These are phyloP conservation scores for Allomyces javanicus DNA, from an alignment of 192 early-diverging fungal species.

Conservation along the genomic window DNA sequence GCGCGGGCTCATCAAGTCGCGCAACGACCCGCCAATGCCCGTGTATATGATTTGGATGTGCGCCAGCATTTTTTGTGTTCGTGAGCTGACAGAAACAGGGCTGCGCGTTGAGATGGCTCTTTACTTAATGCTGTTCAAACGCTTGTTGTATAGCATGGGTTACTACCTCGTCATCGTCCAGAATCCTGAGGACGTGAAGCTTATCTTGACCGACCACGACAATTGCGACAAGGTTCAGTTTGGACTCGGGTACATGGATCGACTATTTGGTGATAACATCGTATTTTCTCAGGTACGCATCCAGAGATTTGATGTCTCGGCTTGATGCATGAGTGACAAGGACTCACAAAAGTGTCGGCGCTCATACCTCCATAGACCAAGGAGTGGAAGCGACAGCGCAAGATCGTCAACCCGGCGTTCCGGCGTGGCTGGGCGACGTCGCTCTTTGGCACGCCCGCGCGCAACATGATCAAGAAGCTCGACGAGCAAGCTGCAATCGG, in stretches of 20 bases:
- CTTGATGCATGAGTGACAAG: too few species aligned
- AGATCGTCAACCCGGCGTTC: constrained; percentile 25
- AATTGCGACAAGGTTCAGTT: neutral
- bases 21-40: too few species aligned
- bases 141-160: neutral
- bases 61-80: too few species aligned
- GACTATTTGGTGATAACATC: constrained; percentile 1
- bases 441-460: neutral
- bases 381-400: constrained; percentile 21
- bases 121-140: too few species aligned
- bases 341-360: too few species aligned
- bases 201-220: neutral
- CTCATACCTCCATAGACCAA: constrained; percentile 4
- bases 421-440: constrained; percentile 19
- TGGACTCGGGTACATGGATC: neutral
- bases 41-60: too few species aligned
- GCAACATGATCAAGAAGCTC: constrained; percentile 15
- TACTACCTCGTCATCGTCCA: neutral
- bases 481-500: neutral
- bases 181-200: constrained; percentile 3
- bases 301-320: too few species aligned
- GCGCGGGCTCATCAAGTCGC: too few species aligned
- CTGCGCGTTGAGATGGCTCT: too few species aligned
- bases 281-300: neutral
- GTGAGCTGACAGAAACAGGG: too few species aligned